Conservation (phyloP, 129 eudicot genomes). For the Deinandra increscens region DNA sequence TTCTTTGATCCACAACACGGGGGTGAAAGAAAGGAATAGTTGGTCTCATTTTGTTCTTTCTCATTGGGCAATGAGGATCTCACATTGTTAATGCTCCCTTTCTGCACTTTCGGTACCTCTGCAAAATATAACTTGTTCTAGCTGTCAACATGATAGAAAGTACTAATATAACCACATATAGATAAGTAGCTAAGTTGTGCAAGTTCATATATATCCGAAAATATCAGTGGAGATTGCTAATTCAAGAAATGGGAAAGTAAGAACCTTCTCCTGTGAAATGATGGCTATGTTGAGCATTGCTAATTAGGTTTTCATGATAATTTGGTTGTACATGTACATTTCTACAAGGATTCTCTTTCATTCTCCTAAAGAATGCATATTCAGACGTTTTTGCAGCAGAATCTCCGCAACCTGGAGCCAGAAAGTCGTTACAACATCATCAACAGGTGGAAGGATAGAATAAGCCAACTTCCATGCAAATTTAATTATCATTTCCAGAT, state of each 20-base stretch:
- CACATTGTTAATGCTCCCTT: slow-evolving; percentile 23
- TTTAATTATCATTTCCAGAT: background rate
- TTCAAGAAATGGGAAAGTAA: slow-evolving; percentile 2
- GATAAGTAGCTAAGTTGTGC: background rate
- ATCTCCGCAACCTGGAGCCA: slow-evolving; percentile 38
- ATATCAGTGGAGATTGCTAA: background rate
- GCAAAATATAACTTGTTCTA: slow-evolving; percentile 20
- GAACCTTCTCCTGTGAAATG: slow-evolving; percentile 28
- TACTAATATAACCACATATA: background rate
- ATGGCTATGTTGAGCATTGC: slow-evolving; percentile 26
- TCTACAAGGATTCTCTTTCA: slow-evolving; percentile 38
- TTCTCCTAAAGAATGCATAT: slow-evolving; percentile 63
- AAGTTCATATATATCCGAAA: background rate
- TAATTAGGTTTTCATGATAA: slow-evolving; percentile 25
- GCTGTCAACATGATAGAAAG: slow-evolving; percentile 1
- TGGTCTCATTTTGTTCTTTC: slow-evolving; percentile 26
- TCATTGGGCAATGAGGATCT: slow-evolving; percentile 32
- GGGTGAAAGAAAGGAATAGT: slow-evolving; percentile 37
- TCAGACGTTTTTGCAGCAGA: slow-evolving; percentile 70
- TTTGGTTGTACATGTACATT: slow-evolving; percentile 17
- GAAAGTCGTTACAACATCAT: slow-evolving; percentile 1
- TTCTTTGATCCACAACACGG: slow-evolving; percentile 24
- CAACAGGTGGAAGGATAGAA: background rate
- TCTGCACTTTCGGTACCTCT: slow-evolving; percentile 31
- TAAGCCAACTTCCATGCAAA: background rate